Percentiles rank a stretch among this genome's conserved stretches.
Conservation (phyloP, 495 filamentous ascomycete genomes). For the Aspergillus cristatus region DNA sequence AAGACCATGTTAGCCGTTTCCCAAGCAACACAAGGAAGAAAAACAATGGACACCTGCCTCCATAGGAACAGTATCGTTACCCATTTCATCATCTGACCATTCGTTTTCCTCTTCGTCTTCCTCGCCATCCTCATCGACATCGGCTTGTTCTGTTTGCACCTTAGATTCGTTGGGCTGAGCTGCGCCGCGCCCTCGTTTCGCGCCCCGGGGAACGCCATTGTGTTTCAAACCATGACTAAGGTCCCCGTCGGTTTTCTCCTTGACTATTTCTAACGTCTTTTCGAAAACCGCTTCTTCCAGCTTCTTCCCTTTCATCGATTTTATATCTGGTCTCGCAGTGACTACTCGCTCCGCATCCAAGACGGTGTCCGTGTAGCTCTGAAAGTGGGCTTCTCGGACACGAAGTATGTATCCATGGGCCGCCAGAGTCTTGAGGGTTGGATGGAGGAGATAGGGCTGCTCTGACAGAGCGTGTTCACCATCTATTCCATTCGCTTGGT, state of each 20-base stretch:
- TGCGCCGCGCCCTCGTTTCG: conserved; percentile 22
- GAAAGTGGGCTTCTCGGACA: conserved; percentile 41
- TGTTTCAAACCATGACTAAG: conserved; percentile 24
- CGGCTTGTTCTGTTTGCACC: conserved; percentile 16
- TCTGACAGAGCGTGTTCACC: conserved; percentile 12
- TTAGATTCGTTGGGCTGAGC: conserved; percentile 9
- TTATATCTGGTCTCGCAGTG: conserved; percentile 25
- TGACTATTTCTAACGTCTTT: conserved; percentile 19
- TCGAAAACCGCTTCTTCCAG: conserved; percentile 46
- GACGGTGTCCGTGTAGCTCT: conserved; percentile 41
- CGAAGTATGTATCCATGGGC: conserved; percentile 40
- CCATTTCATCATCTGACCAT: conserved; percentile 32
- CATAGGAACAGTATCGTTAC: conserved; percentile 29
- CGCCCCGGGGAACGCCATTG: conserved; percentile 30
- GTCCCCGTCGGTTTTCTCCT: conserved; percentile 23
- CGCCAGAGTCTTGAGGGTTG: conserved; percentile 36
- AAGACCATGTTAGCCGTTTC: conserved; percentile 1
- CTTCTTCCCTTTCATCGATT: conserved; percentile 47
- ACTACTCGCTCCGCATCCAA: conserved; percentile 37
- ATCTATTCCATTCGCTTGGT: conserved; percentile 11
- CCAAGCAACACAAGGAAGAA: neutral
- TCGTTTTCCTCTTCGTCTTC: conserved; percentile 27
- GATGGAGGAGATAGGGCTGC: conserved; percentile 28
- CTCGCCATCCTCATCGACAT: conserved; percentile 18
- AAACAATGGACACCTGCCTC: conserved; percentile 18